Base-by-base conservation (phyloP, 2,329 filamentous ascomycete genomes). In the Neonectria faginata region DNA sequence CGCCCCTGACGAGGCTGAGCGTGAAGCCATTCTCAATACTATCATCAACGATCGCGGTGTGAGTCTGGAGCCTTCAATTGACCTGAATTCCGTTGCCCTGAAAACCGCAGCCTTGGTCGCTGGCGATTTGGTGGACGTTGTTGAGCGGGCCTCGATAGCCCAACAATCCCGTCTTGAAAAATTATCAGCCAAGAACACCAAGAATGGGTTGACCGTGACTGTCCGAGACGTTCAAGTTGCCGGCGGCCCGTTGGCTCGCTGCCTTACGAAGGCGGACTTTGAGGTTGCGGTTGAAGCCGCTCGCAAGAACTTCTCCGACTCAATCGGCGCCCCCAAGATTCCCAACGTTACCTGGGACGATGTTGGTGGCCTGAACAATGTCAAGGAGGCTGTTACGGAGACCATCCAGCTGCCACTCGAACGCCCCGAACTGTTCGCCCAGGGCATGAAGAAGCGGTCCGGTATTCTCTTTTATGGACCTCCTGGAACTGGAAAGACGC, bases 271-370 rank as follows among this genome's bases (percentile, higher is more conserved):
- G 70, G 84, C 86, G 2, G 96, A 99, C 78, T 95, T 98, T 69
- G 94, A 97, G 59, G 82, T 90, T n/a, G 96, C 96, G 0, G 95
- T 99, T 3, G 95, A 98, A 64, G 93, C 94, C 6, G 96, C 96
- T 1, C 90, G 96, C 59, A 97, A 97, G 85, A 98, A 97, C 79
- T 99, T 99, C 77, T 95, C 96, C 6, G 96, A 98, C 78, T 91
- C 95, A 0, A 99, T 99, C 68, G 96, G 96, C 25, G 96, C 96
- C 5, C 96, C 96, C 2, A 98, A 98, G 85, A 98, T 98, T 67
- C 96, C 95, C 7, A 97, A 97, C 67, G 96, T 99, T 7, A 91
- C 91, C 22, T 99, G 95, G 95, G 91, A 95, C 70, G 95, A 99
- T 77, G 95, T 99, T 20, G 95, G 95, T 78, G 95, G 96, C 54